These are phyloP conservation scores for Alternaria sp. DNA, from an alignment of 2,329 filamentous ascomycete species.

Conservation along the genomic window DNA sequence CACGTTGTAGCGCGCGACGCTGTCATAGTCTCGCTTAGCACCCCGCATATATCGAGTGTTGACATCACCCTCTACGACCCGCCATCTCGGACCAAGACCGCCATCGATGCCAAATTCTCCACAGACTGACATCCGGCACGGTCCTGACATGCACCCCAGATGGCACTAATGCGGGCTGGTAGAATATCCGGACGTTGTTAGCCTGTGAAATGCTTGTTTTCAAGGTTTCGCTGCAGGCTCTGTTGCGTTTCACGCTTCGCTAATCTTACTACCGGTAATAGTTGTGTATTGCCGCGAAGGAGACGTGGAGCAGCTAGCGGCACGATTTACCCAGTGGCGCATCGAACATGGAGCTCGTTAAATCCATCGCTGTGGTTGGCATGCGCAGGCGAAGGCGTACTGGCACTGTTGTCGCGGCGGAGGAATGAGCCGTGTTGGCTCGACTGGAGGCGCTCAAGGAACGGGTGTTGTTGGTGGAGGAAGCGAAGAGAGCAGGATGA, in stretches of 20 bases:
- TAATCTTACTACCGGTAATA: slow-evolving; percentile 11
- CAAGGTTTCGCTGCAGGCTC: neutral
- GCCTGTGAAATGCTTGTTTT: slow-evolving; percentile 2
- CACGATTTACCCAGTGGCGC: slow-evolving; percentile 12
- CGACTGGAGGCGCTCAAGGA: neutral
- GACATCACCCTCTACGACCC: slow-evolving; percentile 20
- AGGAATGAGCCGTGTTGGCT: slow-evolving; percentile 1
- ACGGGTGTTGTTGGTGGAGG: slow-evolving; percentile 3
- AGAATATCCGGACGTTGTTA: neutral
- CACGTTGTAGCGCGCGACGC: neutral
- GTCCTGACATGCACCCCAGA: slow-evolving; percentile 21
- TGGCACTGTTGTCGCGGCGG: slow-evolving; percentile 5
- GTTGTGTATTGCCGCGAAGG: neutral
- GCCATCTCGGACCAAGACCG: slow-evolving; percentile 3
- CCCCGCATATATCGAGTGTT: slow-evolving; percentile 22
- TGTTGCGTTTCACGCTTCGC: slow-evolving; percentile 4
- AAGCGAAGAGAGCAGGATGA: neutral
- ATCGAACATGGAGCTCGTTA: neutral
- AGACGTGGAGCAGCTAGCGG: slow-evolving; percentile 3
- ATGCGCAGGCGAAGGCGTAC: neutral
- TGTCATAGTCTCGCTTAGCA: slow-evolving; percentile 20
- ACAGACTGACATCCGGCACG: slow-evolving; percentile 19
- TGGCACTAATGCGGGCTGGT: slow-evolving; percentile 5
- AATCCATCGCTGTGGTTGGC: neutral
- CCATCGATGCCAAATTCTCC: slow-evolving; percentile 6